phyloP scores from a whole-genome alignment of 805 yeast genomes.

The Nakazawaea pomicola region DNA sequence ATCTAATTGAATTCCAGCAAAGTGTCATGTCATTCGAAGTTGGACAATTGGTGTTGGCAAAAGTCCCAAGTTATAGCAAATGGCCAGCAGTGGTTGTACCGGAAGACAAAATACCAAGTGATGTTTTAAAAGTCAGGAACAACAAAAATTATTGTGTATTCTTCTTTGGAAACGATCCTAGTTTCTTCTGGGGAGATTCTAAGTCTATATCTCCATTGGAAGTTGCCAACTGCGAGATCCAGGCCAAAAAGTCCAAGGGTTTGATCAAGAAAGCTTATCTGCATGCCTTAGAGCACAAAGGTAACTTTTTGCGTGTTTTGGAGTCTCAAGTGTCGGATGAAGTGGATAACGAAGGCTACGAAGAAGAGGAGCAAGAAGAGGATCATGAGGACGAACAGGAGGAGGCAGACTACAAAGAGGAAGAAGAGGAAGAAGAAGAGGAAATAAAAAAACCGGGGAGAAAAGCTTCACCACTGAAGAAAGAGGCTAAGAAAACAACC shows the following conservation, averaged over 20 bases:
- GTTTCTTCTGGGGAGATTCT: conserved; percentile 38
- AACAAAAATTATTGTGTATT: conserved; percentile 33
- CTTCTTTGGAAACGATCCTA: conserved; percentile 42
- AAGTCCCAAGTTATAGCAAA: conserved; percentile 38
- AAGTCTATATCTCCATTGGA: conserved; percentile 15
- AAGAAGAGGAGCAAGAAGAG: conserved; percentile 4
- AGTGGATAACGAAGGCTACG: conserved; percentile 1
- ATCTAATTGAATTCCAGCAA: too few relatives aligned
- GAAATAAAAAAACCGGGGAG: conserved; percentile 7
- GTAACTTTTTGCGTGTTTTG: conserved; percentile 10
- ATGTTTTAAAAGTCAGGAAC: conserved; percentile 23
- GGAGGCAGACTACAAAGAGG: conserved; percentile 15
- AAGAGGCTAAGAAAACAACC: conserved; percentile 6
- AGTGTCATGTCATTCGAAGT: conserved; percentile 8
- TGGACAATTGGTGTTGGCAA: conserved; percentile 37
- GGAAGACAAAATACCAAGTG: conserved; percentile 21
- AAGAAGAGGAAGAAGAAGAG: conserved; percentile 19
- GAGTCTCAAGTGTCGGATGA: neutral
- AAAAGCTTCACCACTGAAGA: neutral
- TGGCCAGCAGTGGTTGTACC: conserved; percentile 48
- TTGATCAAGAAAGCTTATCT: conserved; percentile 12
- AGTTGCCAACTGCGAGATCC: conserved; percentile 7
- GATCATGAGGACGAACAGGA: conserved; percentile 14
- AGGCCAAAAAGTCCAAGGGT: conserved; percentile 13
- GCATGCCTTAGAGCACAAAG: conserved; percentile 6